These are phyloP conservation scores for Nitzschia putrida DNA, from an alignment of 108 stramenopile species.

Conservation along the genomic window DNA sequence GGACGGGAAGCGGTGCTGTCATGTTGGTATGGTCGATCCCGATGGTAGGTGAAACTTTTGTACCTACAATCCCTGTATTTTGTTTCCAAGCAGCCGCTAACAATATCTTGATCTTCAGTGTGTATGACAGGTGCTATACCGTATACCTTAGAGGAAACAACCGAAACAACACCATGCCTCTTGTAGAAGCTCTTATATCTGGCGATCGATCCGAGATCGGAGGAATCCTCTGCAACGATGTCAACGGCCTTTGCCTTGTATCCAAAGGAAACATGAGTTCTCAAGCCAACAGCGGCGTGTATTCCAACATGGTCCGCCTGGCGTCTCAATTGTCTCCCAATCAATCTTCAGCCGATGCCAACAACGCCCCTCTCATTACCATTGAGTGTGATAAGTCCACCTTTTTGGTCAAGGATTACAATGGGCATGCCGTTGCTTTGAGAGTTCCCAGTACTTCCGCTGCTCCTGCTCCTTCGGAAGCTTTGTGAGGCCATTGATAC, in stretches of 20 bases:
- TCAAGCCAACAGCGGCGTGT: conserved; percentile 47
- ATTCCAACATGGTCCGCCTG: conserved; percentile 57
- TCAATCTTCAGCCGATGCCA: conserved; percentile 7
- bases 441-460: conserved; percentile 47
- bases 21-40: conserved; percentile 5
- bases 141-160: no score
- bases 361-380: conserved; percentile 54
- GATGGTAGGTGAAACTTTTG: neutral
- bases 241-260: conserved; percentile 58
- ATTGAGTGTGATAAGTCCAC: conserved; percentile 59
- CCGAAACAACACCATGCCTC: neutral
- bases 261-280: conserved; percentile 48
- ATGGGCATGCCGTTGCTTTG: conserved; percentile 60
- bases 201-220: conserved; percentile 15
- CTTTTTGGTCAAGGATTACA: conserved; percentile 73
- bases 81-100: no score
- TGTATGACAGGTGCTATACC: no score
- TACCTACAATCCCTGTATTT: neutral
- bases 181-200: neutral
- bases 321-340: conserved; percentile 52
- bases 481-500: no score
- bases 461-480: neutral
- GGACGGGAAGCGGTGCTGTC: conserved; percentile 6
- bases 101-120: no score
- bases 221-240: conserved; percentile 59